Conservation (phyloP, 352 stramenopile species). For the Pythium oligandrum region DNA sequence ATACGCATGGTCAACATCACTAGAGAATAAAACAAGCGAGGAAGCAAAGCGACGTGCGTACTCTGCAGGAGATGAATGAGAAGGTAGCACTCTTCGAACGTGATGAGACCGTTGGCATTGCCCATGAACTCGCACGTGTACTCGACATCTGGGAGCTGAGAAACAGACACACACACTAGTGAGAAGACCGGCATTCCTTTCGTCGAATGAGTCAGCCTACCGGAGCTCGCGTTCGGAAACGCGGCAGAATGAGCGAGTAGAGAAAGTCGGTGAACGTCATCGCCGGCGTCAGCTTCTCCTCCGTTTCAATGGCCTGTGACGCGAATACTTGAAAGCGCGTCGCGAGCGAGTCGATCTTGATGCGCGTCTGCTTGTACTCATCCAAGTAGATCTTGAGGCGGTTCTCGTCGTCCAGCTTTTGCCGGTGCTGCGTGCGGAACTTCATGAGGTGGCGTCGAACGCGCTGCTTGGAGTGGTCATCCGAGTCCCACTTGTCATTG, state of each 20-base stretch:
- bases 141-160: slow-evolving; percentile 42
- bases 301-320: slow-evolving; percentile 29
- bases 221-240: slow-evolving; percentile 55
- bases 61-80: slow-evolving; percentile 75
- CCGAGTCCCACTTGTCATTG: slow-evolving; percentile 2
- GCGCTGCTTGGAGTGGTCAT: slow-evolving; percentile 11
- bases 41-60: slow-evolving; percentile 15
- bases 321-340: slow-evolving; percentile 59
- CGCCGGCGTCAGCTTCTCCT: slow-evolving; percentile 21
- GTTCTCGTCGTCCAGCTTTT: slow-evolving; percentile 57
- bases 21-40: neutral
- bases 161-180: neutral
- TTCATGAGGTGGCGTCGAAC: slow-evolving; percentile 48
- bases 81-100: slow-evolving; percentile 78
- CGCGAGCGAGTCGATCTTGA: slow-evolving; percentile 34
- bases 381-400: slow-evolving; percentile 64
- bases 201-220: slow-evolving; percentile 17
- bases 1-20: neutral
- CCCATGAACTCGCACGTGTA: slow-evolving; percentile 76
- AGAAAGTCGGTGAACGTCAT: slow-evolving; percentile 86
- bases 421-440: slow-evolving; percentile 50
- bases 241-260: slow-evolving; percentile 65
- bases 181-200: too few species aligned
- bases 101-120: slow-evolving; percentile 64
- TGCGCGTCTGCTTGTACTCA: slow-evolving; percentile 45